Percentiles rank a stretch among this genome's conserved stretches.
phyloP scores from a whole-genome alignment of 148 eudicot species.

The Simmondsia chinensis region DNA sequence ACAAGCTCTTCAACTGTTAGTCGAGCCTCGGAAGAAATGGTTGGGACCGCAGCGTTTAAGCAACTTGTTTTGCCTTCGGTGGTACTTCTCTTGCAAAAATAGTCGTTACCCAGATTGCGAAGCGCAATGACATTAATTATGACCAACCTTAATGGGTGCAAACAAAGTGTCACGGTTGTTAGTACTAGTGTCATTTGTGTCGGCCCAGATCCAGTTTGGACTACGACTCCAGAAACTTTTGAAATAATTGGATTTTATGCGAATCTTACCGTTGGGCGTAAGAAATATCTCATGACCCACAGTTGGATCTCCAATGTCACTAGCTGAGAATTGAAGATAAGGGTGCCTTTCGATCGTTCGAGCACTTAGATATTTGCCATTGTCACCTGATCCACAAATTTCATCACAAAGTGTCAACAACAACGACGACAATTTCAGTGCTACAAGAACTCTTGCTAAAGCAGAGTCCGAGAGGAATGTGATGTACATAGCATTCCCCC shows the following conservation, averaged over 20 bases:
- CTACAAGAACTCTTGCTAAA: no score
- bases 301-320: background rate
- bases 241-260: background rate
- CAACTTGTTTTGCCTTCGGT: background rate
- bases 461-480: no score
- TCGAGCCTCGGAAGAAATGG: background rate
- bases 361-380: background rate
- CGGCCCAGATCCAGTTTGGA: background rate
- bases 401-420: no score
- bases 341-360: background rate
- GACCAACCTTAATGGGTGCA: background rate
- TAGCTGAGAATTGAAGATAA: background rate
- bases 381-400: no score
- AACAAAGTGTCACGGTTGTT: background rate
- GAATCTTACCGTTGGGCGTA: no score
- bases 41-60: background rate
- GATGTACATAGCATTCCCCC: no score
- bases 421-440: no score
- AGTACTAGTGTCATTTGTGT: no score
- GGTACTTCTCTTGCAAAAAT: background rate
- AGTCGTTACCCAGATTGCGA: background rate
- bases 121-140: no score
- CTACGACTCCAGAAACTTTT: constrained; percentile 1
- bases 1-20: background rate
- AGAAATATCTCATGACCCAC: background rate